phyloP scores from a whole-genome alignment of 2,329 filamentous ascomycete species.

The Fusarium sp. region DNA sequence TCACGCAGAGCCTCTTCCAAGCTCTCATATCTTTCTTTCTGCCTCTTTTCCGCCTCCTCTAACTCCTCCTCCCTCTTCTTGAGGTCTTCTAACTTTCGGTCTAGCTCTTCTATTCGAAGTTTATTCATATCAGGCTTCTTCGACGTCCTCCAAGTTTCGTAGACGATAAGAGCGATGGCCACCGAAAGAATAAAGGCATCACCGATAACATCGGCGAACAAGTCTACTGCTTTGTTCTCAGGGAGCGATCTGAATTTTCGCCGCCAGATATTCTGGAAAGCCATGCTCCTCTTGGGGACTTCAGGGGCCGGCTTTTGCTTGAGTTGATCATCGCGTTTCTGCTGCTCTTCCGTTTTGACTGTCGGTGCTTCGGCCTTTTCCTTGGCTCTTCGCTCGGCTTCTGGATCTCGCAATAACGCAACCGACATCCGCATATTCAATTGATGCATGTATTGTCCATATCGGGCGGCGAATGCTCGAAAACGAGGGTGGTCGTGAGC shows the following conservation, averaged over 20 bases:
- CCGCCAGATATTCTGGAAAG: constrained; percentile 67
- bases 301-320: constrained; percentile 53
- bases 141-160: constrained; percentile 69
- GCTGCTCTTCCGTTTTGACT: constrained; percentile 72
- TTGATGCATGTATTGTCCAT: constrained; percentile 73
- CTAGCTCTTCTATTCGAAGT: constrained; percentile 64
- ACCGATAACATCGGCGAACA: constrained; percentile 74
- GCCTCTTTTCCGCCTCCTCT: constrained; percentile 57
- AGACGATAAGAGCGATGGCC: constrained; percentile 67
- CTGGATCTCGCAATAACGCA: constrained; percentile 66
- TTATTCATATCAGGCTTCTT: constrained; percentile 69
- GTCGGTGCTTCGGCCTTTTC: constrained; percentile 73
- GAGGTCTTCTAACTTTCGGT: constrained; percentile 61
- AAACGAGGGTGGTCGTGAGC: constrained; percentile 73
- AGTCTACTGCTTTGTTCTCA: constrained; percentile 72
- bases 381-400: constrained; percentile 67
- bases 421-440: constrained; percentile 74
- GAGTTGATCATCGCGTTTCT: constrained; percentile 63
- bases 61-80: constrained; percentile 62
- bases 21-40: constrained; percentile 59
- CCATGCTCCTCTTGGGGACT: constrained; percentile 41
- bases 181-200: constrained; percentile 72
- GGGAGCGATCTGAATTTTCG: constrained; percentile 72
- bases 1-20: constrained; percentile 65
- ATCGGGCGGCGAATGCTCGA: constrained; percentile 68